Conservation (phyloP, 805 yeast species). For the Pichia manshurica region DNA sequence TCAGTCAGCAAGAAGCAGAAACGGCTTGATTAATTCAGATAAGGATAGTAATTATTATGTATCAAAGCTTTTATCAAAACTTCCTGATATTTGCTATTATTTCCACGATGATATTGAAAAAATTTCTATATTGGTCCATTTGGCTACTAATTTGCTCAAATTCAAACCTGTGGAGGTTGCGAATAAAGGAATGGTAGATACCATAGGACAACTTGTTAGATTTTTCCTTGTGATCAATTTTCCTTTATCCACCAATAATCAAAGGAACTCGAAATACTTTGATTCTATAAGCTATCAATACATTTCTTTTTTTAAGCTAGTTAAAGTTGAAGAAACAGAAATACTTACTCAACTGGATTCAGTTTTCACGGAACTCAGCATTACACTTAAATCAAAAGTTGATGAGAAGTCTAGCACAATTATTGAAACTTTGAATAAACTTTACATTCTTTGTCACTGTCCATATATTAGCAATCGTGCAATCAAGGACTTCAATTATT, state of each 20-base stretch:
- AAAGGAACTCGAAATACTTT: slow-evolving; percentile 12
- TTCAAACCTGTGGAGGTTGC: background rate
- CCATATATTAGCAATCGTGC: background rate
- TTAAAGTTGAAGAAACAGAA: slow-evolving; percentile 16
- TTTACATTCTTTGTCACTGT: slow-evolving; percentile 5
- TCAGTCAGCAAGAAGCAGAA: background rate
- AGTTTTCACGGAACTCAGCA: slow-evolving; percentile 13
- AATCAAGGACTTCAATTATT: background rate
- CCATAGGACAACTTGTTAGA: slow-evolving; percentile 5
- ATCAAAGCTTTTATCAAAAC: slow-evolving; percentile 12
- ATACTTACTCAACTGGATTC: slow-evolving; percentile 19
- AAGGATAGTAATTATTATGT: slow-evolving; percentile 15
- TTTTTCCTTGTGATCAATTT: slow-evolving; percentile 11
- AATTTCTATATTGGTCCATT: slow-evolving; percentile 6
- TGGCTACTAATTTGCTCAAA: slow-evolving; percentile 4
- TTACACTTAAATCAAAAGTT: slow-evolving; percentile 2
- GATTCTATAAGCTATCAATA: slow-evolving; percentile 22
- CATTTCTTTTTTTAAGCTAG: slow-evolving; percentile 14
- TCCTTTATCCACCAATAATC: slow-evolving; percentile 1
- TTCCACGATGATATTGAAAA: slow-evolving; percentile 16
- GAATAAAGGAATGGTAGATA: slow-evolving; percentile 1
- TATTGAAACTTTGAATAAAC: slow-evolving; percentile 9
- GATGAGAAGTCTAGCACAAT: background rate
- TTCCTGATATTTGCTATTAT: slow-evolving; percentile 9
- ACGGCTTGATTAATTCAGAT: background rate